These are phyloP conservation scores for Betula pendula DNA, from an alignment of 306 rosid species.

Conservation along the genomic window DNA sequence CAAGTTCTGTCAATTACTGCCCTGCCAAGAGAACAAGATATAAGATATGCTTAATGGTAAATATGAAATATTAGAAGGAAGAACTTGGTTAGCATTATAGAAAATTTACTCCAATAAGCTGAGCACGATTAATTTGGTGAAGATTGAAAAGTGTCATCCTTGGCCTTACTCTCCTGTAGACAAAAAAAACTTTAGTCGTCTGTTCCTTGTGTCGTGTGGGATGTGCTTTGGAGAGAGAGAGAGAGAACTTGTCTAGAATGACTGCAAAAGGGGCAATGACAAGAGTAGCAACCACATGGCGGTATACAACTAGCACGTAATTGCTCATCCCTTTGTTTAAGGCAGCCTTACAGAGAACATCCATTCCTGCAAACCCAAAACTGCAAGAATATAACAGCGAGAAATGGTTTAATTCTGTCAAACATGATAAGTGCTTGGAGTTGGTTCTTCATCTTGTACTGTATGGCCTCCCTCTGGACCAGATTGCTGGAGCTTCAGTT, in stretches of 20 bases:
- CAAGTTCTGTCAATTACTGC: conserved; percentile 87
- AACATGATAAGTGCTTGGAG: conserved; percentile 26
- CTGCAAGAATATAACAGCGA: conserved; percentile 69
- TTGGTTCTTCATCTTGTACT: conserved; percentile 37
- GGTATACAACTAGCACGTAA: conserved; percentile 80
- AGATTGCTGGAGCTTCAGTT: conserved; percentile 21
- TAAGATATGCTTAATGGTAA: neutral
- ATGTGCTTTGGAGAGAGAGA: neutral
- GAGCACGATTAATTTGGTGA: conserved; percentile 61
- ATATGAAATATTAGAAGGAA: neutral
- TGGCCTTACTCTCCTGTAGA: conserved; percentile 75
- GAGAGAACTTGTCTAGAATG: conserved; percentile 59
- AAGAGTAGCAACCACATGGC: conserved; percentile 72
- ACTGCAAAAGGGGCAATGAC: conserved; percentile 76
- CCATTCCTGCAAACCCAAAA: conserved; percentile 81
- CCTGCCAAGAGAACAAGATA: conserved; percentile 45
- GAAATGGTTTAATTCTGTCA: conserved; percentile 57
- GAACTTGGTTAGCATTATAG: neutral
- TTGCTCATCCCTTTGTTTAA: conserved; percentile 90
- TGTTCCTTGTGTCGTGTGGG: neutral
- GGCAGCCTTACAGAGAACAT: conserved; percentile 83
- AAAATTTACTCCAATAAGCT: conserved; percentile 71
- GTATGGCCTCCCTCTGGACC: conserved; percentile 6
- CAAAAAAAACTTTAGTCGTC: neutral
- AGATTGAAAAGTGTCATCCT: conserved; percentile 78